Evolutionary conservation across 2,329 filamentous ascomycete species (phyloP).

Genomic region (Coniochaeta prunicola): DNA sequence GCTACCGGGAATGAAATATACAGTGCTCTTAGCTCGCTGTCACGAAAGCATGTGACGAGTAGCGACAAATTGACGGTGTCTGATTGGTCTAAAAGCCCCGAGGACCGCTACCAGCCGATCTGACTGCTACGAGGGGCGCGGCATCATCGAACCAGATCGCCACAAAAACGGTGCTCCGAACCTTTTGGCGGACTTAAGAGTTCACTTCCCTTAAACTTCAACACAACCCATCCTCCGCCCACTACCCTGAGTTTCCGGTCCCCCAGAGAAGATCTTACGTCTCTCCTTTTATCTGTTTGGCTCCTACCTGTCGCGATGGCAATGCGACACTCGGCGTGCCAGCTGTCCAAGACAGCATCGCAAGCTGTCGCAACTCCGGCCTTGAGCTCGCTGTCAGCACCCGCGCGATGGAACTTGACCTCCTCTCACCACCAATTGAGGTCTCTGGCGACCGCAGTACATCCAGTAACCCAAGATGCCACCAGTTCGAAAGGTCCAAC

Average conservation of each 20-base stretch:
- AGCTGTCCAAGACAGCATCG: slow-evolving; percentile 24
- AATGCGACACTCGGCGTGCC: slow-evolving; percentile 28
- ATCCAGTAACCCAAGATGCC: slow-evolving; percentile 73
- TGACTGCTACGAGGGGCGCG: not conserved
- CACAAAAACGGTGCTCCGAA: not conserved
- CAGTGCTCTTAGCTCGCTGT: not conserved
- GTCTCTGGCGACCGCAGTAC: slow-evolving; percentile 54
- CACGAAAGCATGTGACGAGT: not conserved
- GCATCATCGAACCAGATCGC: slow-evolving; percentile 1
- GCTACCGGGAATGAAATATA: not conserved
- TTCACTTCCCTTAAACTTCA: not conserved
- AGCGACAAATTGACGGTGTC: not conserved
- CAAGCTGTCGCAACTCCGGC: slow-evolving; percentile 14
- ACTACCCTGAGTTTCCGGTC: no score
- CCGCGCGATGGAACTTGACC: slow-evolving; percentile 1
- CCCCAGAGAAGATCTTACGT: no score
- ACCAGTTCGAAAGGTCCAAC: slow-evolving; percentile 70
- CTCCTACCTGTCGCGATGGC: slow-evolving; percentile 22
- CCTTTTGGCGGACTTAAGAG: not conserved
- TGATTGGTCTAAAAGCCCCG: not conserved
- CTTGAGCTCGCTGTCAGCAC: slow-evolving; percentile 20
- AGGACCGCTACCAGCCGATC: not conserved
- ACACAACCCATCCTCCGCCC: not conserved
- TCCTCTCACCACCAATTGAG: slow-evolving; percentile 28
- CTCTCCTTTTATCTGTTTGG: no score